Conservation (phyloP, 257 asterid species). For the Nicotiana sylvestris region DNA sequence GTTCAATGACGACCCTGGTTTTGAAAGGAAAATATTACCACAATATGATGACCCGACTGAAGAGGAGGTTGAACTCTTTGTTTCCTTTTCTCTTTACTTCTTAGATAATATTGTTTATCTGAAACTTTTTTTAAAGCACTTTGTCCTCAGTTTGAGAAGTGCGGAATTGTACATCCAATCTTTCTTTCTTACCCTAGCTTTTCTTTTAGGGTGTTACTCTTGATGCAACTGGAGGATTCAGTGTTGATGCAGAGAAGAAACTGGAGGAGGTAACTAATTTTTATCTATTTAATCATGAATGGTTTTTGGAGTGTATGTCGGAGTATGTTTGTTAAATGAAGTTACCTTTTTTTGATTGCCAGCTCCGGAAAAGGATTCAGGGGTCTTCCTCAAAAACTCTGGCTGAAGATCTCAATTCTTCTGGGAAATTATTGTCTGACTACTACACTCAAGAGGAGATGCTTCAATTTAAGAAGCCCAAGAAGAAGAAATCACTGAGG, state of each 20-base stretch:
- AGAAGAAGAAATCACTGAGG: constrained; percentile 88
- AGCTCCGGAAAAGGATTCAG: constrained; percentile 86
- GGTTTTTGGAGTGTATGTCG: constrained; percentile 8
- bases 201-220: constrained; percentile 69
- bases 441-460: constrained; percentile 88
- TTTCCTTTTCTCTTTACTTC: neutral
- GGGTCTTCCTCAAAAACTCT: constrained; percentile 48
- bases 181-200: constrained; percentile 17
- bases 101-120: neutral
- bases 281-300: constrained; percentile 14
- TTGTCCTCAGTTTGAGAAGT: neutral
- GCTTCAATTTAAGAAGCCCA: constrained; percentile 83
- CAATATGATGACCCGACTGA: constrained; percentile 87
- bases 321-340: constrained; percentile 11
- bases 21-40: constrained; percentile 73
- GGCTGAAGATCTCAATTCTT: constrained; percentile 57
- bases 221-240: constrained; percentile 82
- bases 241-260: constrained; percentile 87
- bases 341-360: constrained; percentile 19
- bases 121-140: neutral
- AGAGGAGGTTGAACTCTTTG: constrained; percentile 63
- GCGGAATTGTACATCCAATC: neutral
- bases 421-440: constrained; percentile 61
- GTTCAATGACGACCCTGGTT: constrained; percentile 61
- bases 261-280: constrained; percentile 66